A percentile compares a stretch with the other conserved stretches of the same genome.
phyloP scores from a whole-genome alignment of 164 flowering plant genomes.

The Nymphaea colorata region DNA sequence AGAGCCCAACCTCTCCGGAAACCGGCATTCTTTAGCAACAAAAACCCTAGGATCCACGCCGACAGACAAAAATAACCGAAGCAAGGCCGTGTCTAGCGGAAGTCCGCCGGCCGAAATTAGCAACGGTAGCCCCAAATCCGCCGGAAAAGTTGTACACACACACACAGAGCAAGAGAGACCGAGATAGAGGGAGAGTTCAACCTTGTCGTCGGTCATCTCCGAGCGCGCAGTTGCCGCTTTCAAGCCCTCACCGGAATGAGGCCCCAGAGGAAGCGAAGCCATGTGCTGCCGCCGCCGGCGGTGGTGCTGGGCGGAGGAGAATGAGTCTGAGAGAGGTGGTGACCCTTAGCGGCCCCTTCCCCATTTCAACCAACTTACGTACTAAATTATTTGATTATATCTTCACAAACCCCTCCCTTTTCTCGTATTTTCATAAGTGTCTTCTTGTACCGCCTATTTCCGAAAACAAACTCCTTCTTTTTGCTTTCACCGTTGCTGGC shows the following conservation, averaged over 20 bases:
- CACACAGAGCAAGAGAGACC: neutral
- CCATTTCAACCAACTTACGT: no score
- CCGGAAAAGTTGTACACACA: neutral
- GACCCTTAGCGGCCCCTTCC: no score
- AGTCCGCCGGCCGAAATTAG: neutral
- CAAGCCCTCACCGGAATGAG: neutral
- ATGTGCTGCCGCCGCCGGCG: constrained; percentile 8
- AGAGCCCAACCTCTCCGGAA: neutral
- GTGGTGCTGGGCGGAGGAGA: no score
- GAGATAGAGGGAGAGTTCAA: neutral
- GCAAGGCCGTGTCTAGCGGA: no score
- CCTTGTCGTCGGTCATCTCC: neutral
- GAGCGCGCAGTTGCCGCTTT: neutral
- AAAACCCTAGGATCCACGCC: neutral
- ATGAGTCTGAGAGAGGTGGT: no score
- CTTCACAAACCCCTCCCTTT: no score
- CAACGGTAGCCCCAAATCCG: neutral
- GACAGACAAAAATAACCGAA: neutral
- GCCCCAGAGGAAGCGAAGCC: constrained; percentile 16
- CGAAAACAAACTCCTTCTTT: no score
- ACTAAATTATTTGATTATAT: no score
- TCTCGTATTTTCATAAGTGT: no score
- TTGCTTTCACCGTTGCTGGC: no score
- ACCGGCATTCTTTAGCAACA: neutral
- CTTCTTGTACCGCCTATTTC: no score